A percentile compares a stretch with the other conserved stretches of the same genome.
Conservation (phyloP, 768 basidiomycete species). For the Tricholomella constricta region DNA sequence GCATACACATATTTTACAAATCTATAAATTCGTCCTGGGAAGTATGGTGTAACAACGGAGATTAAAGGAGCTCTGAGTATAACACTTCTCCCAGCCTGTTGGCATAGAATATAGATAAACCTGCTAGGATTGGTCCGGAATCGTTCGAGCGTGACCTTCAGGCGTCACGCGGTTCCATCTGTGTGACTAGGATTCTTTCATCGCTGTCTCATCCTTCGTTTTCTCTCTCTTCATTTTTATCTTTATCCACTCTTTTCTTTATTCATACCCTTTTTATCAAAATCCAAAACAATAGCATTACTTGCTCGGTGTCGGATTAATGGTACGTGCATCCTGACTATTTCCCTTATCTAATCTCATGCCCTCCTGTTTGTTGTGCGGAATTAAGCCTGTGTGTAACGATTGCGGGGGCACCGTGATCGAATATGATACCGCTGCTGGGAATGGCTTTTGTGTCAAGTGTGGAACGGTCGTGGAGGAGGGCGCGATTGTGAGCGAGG, state of each 20-base stretch:
- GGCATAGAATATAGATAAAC: no score
- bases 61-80: no score
- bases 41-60: no score
- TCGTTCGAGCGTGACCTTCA: no score
- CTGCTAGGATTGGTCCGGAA: no score
- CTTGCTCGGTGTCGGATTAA: constrained; percentile 7
- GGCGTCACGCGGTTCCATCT: neutral
- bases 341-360: constrained; percentile 14
- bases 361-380: neutral
- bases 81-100: no score
- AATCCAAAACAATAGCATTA: neutral
- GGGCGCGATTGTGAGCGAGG: constrained; percentile 91
- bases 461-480: constrained; percentile 94
- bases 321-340: constrained; percentile 5
- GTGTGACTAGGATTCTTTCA: constrained; percentile 10
- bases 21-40: no score
- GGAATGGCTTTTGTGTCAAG: constrained; percentile 81
- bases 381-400: constrained; percentile 54
- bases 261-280: constrained; percentile 14
- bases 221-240: constrained; percentile 11
- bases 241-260: constrained; percentile 16
- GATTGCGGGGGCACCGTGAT: constrained; percentile 85
- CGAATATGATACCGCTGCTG: constrained; percentile 82
- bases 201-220: constrained; percentile 4
- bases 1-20: no score